Evolutionary conservation across 169 alveolate species (phyloP), one percentile per base, ranked within the genome.

Genomic region (Eimeria necatrix): DNA sequence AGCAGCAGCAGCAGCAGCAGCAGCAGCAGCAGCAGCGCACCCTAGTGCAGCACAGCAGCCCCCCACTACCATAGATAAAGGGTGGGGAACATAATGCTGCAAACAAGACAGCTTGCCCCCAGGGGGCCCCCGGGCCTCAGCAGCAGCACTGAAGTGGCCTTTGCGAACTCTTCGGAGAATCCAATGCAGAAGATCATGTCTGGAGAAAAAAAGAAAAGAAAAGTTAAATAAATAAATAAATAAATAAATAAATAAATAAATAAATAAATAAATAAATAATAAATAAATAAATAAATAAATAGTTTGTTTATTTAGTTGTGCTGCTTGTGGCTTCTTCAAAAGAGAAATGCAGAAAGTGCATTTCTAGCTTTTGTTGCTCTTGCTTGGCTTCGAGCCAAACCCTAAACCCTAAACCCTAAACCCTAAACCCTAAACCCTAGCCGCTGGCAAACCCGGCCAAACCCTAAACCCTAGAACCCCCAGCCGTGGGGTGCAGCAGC

Each of bases 1-100:
- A 53, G 14, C 64, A 53, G 64, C 64, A 53, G 64, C 64, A 53
- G 64, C 64, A 53, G 64, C 64, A 53, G 64, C 64, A 53, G 64
- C 64, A 53, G 64, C 64, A 53, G 64, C 64, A 53, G 64, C 64
- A 53, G 64, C 20, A 74, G 22, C 85, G 0, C 12, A 74, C 85
- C 85, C 85, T 2, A 74, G 56, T 12, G 56, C 85, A 3, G 85
- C 85, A 53, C 85, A 74, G 85, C 85, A 74, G 8, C 85, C 85
- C n/a, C 56, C 85, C 10, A 74, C 85, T 2, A 74, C 85, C 85
- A 74, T 74, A 16, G 85, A 74, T 18, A 74, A 53, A 3, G 85
- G 85, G n/a, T 74, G 85, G 12, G 51, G n/a, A 3, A 74, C 85
- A 6, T 74, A 74, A 5, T 74, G 51, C 20, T 41, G 26, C 3